Percentiles rank a stretch among this genome's conserved stretches.
Conservation (phyloP, 495 filamentous ascomycete species). For the Podospora sp. region DNA sequence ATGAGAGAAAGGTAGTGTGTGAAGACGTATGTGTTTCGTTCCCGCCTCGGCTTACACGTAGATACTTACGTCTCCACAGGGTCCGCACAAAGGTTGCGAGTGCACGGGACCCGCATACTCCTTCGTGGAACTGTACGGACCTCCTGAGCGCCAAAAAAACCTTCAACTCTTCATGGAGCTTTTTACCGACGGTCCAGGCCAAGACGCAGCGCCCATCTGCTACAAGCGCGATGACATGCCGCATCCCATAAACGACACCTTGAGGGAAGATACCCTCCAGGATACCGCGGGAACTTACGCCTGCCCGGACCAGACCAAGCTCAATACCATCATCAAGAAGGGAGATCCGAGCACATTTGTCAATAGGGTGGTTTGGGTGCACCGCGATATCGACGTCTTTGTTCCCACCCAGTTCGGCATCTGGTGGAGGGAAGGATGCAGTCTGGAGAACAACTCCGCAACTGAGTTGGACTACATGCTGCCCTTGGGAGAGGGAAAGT, state of each 20-base stretch:
- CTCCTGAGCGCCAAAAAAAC: no score
- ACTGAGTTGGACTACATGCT: not conserved
- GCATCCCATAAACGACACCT: not conserved
- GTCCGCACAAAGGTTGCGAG: no score
- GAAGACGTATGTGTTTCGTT: no score
- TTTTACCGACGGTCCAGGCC: no score
- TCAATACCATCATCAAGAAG: not conserved
- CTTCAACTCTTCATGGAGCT: no score
- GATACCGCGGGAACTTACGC: not conserved
- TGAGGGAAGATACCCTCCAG: not conserved
- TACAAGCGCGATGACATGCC: not conserved
- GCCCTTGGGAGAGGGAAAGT: not conserved
- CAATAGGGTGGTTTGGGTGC: not conserved
- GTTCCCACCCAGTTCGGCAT: not conserved
- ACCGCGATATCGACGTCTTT: not conserved
- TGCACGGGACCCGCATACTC: no score
- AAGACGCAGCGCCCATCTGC: not conserved
- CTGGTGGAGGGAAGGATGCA: slow-evolving; percentile 12
- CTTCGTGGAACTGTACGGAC: no score
- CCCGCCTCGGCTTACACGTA: no score
- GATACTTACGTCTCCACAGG: no score
- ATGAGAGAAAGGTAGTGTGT: no score
- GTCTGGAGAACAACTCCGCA: slow-evolving; percentile 1
- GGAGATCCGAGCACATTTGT: not conserved
- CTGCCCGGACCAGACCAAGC: not conserved